Evolutionary conservation across 2,329 filamentous ascomycete species (phyloP), one percentile per base, ranked within the genome.

Genomic region (Diaporthe longicolla): DNA sequence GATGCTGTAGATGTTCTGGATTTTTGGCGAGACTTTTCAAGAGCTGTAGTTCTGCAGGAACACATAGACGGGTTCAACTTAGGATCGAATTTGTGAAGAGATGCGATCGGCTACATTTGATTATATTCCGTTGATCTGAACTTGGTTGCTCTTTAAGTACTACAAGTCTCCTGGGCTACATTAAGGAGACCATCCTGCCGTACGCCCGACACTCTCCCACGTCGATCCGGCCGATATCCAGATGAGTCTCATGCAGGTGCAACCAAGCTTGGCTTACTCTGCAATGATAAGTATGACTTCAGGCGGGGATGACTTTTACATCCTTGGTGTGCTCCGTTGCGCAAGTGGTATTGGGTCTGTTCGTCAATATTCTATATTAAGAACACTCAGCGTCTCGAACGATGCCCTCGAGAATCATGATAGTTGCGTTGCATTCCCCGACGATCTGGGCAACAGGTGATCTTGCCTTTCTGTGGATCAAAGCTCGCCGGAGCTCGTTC

Each of bases 341-440:
- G 59, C 40, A 48, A 59, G 9, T 48, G 10, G 24, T 48, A 11
- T 32, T 63, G n/a, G 58, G 7, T 40, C 57, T 26, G n/a, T 21
- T 61, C 15, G 37, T 43, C 35, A 10, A 63, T 32, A 4, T 32
- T 48, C 59, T 63, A 63, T 63, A 29, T 63, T 63, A 63, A 32
- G 40, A 63, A 48, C 37, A 63, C n/a, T 45, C 58, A 63, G 17
- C 24, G 40, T 63, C 59, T 63, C 59, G 40, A 45, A 13, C n/a
- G 3, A 7, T 24, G 15, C 45, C 3, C 15, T 45, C 19, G 5
- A 48, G 24, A 24, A 48, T 48, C 59, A 32, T 15, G 59, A 32
- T 13, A 63, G n/a, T n/a, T 21, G 24, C 17, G 40, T 45, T 32
- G 40, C 15, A 48, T 32, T 21, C 19, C 24, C 59, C 24, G n/a